Conservation (phyloP, 2,329 filamentous ascomycete genomes). For the Epichloe scottii region DNA sequence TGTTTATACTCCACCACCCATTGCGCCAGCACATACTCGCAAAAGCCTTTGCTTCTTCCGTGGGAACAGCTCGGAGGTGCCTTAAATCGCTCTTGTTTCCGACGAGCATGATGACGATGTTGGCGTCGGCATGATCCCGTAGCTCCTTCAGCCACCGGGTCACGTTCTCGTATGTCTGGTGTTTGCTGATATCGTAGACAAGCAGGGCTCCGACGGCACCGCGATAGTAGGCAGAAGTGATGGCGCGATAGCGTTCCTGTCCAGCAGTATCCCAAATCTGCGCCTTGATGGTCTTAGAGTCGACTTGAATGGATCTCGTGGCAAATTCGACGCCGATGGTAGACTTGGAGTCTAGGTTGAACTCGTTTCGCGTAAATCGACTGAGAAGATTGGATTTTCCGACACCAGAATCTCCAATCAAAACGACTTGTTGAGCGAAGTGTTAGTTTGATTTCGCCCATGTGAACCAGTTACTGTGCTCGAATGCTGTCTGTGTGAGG, state of each 20-base stretch:
- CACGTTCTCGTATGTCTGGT: constrained; percentile 98
- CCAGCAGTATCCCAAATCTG: constrained; percentile 99
- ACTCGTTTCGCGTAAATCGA: constrained; percentile 98
- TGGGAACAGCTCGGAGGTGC: constrained; percentile 91
- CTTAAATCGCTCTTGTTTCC: constrained; percentile 99
- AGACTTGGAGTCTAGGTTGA: constrained; percentile 99
- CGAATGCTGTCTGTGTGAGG: constrained; percentile 12
- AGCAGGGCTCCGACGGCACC: constrained; percentile 94
- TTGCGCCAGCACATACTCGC: constrained; percentile 52
- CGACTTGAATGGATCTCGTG: constrained; percentile 95
- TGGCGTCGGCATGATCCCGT: constrained; percentile 92
- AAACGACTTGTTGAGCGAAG: constrained; percentile 54
- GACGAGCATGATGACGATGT: constrained; percentile 99
- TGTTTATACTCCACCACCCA: not conserved
- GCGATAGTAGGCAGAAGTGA: constrained; percentile 97
- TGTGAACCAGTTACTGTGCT: not conserved
- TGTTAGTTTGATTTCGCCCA: constrained; percentile 18
- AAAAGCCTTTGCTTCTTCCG: constrained; percentile 96
- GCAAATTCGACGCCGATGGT: constrained; percentile 99
- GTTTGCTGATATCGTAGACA: constrained; percentile 99
- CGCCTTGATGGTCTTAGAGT: constrained; percentile 99
- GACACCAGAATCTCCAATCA: constrained; percentile 98
- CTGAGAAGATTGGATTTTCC: constrained; percentile 99
- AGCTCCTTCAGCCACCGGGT: constrained; percentile 98
- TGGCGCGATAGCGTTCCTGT: constrained; percentile 97